Evolutionary conservation across 164 flowering plant species (phyloP).

Genomic region (Piper betle): DNA sequence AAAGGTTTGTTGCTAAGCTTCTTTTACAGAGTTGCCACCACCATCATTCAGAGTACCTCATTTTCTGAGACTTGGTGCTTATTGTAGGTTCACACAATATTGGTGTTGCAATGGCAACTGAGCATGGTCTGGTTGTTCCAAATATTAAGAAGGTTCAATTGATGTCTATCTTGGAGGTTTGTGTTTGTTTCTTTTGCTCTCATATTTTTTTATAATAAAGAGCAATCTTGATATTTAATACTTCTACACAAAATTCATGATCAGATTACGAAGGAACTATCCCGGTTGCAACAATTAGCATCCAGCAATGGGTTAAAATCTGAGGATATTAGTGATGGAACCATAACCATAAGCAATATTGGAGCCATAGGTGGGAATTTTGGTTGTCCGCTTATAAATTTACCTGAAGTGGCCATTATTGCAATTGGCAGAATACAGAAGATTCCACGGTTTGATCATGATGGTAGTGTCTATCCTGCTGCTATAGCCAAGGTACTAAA

Average conservation of each 20-base stretch:
- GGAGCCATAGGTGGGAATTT: constrained; percentile 95
- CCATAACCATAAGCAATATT: constrained; percentile 85
- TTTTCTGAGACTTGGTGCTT: neutral
- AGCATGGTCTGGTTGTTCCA: constrained; percentile 83
- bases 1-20: constrained; percentile 42
- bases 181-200: constrained; percentile 6
- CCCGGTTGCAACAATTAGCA: constrained; percentile 64
- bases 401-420: constrained; percentile 88
- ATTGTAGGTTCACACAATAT: constrained; percentile 72
- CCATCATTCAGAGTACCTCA: neutral
- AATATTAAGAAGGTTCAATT: constrained; percentile 86
- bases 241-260: neutral
- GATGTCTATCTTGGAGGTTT: constrained; percentile 77
- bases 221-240: neutral
- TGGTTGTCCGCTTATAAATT: constrained; percentile 76
- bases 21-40: neutral
- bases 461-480: constrained; percentile 60
- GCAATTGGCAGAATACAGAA: constrained; percentile 81
- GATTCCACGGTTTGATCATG: constrained; percentile 56
- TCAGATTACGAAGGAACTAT: constrained; percentile 78
- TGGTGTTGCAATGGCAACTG: constrained; percentile 97
- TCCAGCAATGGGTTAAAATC: constrained; percentile 59
- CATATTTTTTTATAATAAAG: neutral
- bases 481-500: constrained; percentile 54
- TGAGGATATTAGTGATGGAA: constrained; percentile 77